phyloP scores from a whole-genome alignment of 2,329 filamentous ascomycete species.

The Calycina marina region DNA sequence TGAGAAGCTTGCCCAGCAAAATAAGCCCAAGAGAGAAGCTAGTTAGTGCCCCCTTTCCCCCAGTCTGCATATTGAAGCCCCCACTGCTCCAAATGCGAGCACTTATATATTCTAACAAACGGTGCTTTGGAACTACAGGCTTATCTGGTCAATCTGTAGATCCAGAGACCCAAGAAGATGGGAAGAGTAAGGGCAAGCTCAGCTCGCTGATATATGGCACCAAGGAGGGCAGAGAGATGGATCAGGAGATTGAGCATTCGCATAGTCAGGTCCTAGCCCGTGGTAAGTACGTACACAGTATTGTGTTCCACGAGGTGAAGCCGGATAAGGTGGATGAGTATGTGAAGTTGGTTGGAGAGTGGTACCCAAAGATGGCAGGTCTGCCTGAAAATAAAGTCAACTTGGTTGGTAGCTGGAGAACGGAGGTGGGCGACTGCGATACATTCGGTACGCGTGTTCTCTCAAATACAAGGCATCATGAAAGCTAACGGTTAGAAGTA shows the following conservation, averaged over 20 bases:
- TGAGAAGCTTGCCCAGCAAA: constrained; percentile 60
- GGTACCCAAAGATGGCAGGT: constrained; percentile 83
- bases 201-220: constrained; percentile 93
- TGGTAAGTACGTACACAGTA: constrained; percentile 96
- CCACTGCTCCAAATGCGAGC: constrained; percentile 31
- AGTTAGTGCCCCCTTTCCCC: constrained; percentile 31
- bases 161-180: constrained; percentile 38
- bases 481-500: constrained; percentile 36
- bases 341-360: constrained; percentile 71
- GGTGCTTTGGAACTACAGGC: constrained; percentile 23
- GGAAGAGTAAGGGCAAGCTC: constrained; percentile 58
- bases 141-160: constrained; percentile 44
- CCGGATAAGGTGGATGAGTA: constrained; percentile 95
- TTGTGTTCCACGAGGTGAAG: constrained; percentile 91
- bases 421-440: constrained; percentile 92
- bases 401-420: constrained; percentile 94
- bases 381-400: constrained; percentile 85
- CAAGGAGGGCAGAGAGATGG: constrained; percentile 83
- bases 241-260: constrained; percentile 88
- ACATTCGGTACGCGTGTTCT: constrained; percentile 60
- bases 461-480: neutral
- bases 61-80: constrained; percentile 25
- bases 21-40: constrained; percentile 74
- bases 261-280: constrained; percentile 91
- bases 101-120: constrained; percentile 8